Evolutionary conservation across 75 land plant species (phyloP), one percentile per base, ranked within the genome.

Genomic region (Cunninghamia lanceolata): DNA sequence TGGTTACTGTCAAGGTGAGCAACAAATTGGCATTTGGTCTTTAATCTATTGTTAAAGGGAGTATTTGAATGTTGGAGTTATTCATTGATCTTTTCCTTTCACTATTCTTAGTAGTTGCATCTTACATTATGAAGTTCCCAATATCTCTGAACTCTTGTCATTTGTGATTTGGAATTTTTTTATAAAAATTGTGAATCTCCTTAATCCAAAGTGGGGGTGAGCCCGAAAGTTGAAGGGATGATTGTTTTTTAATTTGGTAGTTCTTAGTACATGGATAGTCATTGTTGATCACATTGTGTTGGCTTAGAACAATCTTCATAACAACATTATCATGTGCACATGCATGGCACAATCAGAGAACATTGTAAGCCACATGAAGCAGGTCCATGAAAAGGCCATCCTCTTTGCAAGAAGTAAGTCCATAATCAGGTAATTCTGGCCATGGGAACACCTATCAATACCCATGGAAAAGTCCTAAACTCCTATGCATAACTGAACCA

Each of bases 1-100:
- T 87, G 97, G 98, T 36, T 96, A 96, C 54, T 93, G 98, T 88
- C 98, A 96, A 94, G 98, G 98, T 93, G 53, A 78, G 83, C 50
- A 74, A 81, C 5, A 28, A 45, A 28, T 45, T 43, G 82, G 47
- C 28, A 45, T 47, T 7, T 79, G 43, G 4, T 43, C 32, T 42
- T 45, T 45, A 80, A 80, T 80, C 25, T 40, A 38, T 40, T 38
- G 42, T 39, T 28, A 80, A 25, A 25, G 21, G 81, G 81, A 38
- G 10, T 77, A 40, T 8, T 80, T 80, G 32, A 43, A 80, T 80
- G 9, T 9, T n/a, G 4, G 52, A 45, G 52, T n/a, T n/a, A 9
- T n/a, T 45, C 1, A 11, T 80, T 80, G 30, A 38, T n/a, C 52
- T 40, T 38, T n/a, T 10, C 30, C 46, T n/a, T 80, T 43, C 42